Conservation (phyloP, 2,329 filamentous ascomycete species). For the Stachybotrys echinatus region DNA sequence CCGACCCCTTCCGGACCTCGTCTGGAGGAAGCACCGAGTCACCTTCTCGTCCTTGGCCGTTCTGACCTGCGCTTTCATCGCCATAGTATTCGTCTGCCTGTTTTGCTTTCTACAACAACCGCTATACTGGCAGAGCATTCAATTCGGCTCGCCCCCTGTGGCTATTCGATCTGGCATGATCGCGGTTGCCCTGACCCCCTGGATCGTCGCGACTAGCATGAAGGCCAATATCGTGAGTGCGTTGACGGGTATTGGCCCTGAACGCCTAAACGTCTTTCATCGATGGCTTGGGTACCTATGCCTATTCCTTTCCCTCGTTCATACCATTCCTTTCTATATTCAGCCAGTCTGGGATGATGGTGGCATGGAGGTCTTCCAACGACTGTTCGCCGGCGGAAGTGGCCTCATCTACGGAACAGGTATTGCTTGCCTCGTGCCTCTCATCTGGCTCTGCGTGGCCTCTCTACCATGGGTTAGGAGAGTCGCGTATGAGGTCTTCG, state of each 20-base stretch:
- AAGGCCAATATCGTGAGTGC: conserved; percentile 84
- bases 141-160: conserved; percentile 80
- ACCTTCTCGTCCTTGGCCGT: conserved; percentile 78
- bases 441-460: conserved; percentile 77
- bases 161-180: conserved; percentile 89
- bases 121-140: conserved; percentile 83
- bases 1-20: conserved; percentile 72
- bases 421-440: conserved; percentile 72
- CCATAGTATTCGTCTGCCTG: conserved; percentile 67
- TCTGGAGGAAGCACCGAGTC: conserved; percentile 61
- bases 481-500: conserved; percentile 80
- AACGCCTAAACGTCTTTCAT: conserved; percentile 87
- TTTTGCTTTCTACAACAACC: conserved; percentile 87
- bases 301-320: conserved; percentile 74
- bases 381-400: conserved; percentile 59
- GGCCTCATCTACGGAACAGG: conserved; percentile 82
- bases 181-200: conserved; percentile 83
- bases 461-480: conserved; percentile 75
- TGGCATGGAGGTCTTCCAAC: conserved; percentile 64
- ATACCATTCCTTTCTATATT: conserved; percentile 84
- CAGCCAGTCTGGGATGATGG: conserved; percentile 81
- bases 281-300: conserved; percentile 88
- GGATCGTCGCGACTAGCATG: conserved; percentile 85
- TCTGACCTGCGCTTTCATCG: conserved; percentile 60
- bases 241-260: conserved; percentile 85